Conservation (phyloP, 441 rosid genomes). For the Dalechampia spathulata region DNA sequence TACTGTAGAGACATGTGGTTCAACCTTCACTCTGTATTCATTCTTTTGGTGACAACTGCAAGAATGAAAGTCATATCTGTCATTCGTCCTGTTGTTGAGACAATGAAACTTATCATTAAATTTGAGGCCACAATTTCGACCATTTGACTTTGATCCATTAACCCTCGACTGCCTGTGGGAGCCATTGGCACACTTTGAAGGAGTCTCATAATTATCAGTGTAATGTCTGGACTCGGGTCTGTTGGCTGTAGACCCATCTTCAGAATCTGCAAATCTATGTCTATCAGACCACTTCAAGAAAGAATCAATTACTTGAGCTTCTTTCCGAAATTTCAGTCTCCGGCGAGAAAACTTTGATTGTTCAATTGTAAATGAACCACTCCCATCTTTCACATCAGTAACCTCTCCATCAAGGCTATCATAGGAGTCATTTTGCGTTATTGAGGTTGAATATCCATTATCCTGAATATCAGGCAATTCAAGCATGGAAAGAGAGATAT, state of each 20-base stretch:
- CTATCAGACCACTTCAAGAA: constrained; percentile 59
- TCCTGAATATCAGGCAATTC: constrained; percentile 44
- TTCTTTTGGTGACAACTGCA: constrained; percentile 59
- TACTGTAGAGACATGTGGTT: constrained; percentile 39
- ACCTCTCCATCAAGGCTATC: constrained; percentile 48
- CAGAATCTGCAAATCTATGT: constrained; percentile 39
- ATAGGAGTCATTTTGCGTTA: constrained; percentile 31
- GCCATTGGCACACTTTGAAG: constrained; percentile 50
- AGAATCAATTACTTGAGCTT: constrained; percentile 43
- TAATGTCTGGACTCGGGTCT: constrained; percentile 49
- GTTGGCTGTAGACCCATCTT: constrained; percentile 36
- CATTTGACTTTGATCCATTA: constrained; percentile 38
- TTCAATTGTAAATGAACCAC: constrained; percentile 38
- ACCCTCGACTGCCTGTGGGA: constrained; percentile 42
- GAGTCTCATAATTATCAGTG: constrained; percentile 46
- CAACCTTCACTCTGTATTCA: constrained; percentile 59
- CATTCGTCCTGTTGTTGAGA: constrained; percentile 38
- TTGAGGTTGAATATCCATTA: constrained; percentile 24
- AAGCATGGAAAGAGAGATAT: constrained; percentile 40
- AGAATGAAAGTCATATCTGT: constrained; percentile 51
- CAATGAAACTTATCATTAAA: constrained; percentile 51
- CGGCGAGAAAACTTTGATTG: constrained; percentile 46
- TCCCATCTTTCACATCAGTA: constrained; percentile 42
- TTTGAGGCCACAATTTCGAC: constrained; percentile 47
- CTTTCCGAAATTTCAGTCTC: constrained; percentile 49